Base-by-base conservation (phyloP, 139 green algal species). In the Volvox reticuliferus region DNA sequence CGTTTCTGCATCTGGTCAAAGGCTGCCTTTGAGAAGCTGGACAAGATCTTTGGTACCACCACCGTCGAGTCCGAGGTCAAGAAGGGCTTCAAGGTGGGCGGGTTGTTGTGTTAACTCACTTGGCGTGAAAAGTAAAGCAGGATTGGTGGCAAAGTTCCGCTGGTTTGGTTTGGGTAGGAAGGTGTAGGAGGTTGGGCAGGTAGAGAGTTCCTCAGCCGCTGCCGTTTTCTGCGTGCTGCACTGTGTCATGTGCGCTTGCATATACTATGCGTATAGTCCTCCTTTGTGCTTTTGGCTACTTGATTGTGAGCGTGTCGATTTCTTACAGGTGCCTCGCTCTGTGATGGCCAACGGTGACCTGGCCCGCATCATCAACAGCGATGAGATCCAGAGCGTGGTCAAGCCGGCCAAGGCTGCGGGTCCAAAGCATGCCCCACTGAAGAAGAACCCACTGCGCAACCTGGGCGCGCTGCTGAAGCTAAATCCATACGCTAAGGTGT, bases 391-490 rank as follows among this genome's bases (percentile, higher is more conserved):
- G 96, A 94, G 88, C 65, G 94, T 97, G 12, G 95, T 99, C 44
- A 87, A 92, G 30, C 79, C 96, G n/a, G 94, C 95, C 68, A 97
- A 98, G 95, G 82, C 92, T n/a, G 75, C 79, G 26, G 84, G 50
- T 26, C n/a, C 71, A 63, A 93, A 92, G 88, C 89, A 95, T 85
- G 87, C 92, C 0, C 92, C 97, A 2, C 95, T 99, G 44, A 99
- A 99, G 97, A 99, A 99, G 96, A 99, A 99, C 96, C 98, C 98
- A 13, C 95, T 99, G 80, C 98, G 97, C 94, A 99, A 99, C 97
- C 92, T 99, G 93, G 96, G 96, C 76, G 97, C 97, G 63, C 95
- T 99, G 95, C 91, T 99, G 81, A 99, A 98, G 96, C 97, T 99
- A 90, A 99, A 99, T 96, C 98, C 98, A 21, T 99, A 99, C 90